Conservation (phyloP, 139 green algal genomes). For the Pleodorina starrii region DNA sequence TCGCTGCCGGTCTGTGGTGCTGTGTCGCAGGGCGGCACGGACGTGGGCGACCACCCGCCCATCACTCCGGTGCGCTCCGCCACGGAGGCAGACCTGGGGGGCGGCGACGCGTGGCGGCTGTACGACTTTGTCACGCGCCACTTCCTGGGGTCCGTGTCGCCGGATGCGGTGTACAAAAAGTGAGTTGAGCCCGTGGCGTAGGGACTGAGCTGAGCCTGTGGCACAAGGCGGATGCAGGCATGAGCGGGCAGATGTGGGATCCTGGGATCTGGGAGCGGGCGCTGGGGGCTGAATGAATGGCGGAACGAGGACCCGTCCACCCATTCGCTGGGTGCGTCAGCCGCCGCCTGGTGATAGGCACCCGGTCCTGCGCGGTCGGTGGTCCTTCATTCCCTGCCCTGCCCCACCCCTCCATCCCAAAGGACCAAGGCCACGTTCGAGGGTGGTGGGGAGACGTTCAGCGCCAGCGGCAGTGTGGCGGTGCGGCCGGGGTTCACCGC, state of each 20-base stretch:
- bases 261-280: no score
- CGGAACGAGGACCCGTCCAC: not conserved
- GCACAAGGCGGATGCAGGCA: no score
- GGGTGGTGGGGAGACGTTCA: constrained; percentile 80
- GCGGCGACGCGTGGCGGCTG: constrained; percentile 88
- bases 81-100: constrained; percentile 80
- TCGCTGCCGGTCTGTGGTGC: no score
- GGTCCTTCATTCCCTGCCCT: not conserved
- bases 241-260: no score
- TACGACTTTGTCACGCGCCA: constrained; percentile 90
- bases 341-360: no score
- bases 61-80: constrained; percentile 89
- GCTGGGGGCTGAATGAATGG: no score
- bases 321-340: not conserved
- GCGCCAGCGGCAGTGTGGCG: constrained; percentile 60
- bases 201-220: no score
- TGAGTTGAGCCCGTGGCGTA: not conserved
- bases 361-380: no score
- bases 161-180: constrained; percentile 49
- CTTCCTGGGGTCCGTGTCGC: constrained; percentile 88
- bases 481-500: constrained; percentile 82
- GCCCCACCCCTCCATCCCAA: not conserved
- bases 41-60: constrained; percentile 92
- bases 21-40: constrained; percentile 70
- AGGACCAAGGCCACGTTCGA: constrained; percentile 67